A percentile compares a stretch with the other conserved stretches of the same genome.
These are phyloP conservation scores for Noccaea bulbosa DNA, from an alignment of 345 rosid species.

Conservation along the genomic window DNA sequence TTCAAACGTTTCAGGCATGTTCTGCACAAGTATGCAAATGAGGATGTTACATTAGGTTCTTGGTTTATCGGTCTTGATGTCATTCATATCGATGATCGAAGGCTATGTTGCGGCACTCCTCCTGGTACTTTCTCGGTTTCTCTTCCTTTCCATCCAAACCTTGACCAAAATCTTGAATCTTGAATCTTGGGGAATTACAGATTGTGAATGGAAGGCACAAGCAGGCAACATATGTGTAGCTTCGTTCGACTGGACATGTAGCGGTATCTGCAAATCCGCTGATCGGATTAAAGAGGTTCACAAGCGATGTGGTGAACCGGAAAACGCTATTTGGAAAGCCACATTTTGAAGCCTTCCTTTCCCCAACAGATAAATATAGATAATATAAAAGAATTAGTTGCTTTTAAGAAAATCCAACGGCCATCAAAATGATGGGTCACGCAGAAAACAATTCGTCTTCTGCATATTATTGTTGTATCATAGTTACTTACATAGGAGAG, in stretches of 20 bases:
- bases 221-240: slow-evolving; percentile 83
- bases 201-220: slow-evolving; percentile 84
- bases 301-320: slow-evolving; percentile 71
- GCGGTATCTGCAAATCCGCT: slow-evolving; percentile 74
- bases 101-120: slow-evolving; percentile 92
- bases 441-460: slow-evolving; percentile 15
- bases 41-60: slow-evolving; percentile 92
- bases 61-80: slow-evolving; percentile 99
- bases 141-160: not conserved
- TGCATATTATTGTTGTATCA: slow-evolving; percentile 30
- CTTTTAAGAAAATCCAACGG: not conserved
- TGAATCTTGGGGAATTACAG: slow-evolving; percentile 45
- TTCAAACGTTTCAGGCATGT: slow-evolving; percentile 55
- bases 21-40: slow-evolving; percentile 91
- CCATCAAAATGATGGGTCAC: slow-evolving; percentile 36
- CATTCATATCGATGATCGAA: slow-evolving; percentile 87
- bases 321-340: slow-evolving; percentile 84
- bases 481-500: slow-evolving; percentile 39
- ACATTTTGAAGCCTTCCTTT: slow-evolving; percentile 55
- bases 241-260: slow-evolving; percentile 82
- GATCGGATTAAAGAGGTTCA: slow-evolving; percentile 78
- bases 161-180: slow-evolving; percentile 9
- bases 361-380: slow-evolving; percentile 30
- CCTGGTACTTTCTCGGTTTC: slow-evolving; percentile 57
- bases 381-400: slow-evolving; percentile 1